A percentile compares a stretch with the other conserved stretches of the same genome.
Conservation (phyloP, 2,329 filamentous ascomycete genomes). For the Epicoccum nigrum region DNA sequence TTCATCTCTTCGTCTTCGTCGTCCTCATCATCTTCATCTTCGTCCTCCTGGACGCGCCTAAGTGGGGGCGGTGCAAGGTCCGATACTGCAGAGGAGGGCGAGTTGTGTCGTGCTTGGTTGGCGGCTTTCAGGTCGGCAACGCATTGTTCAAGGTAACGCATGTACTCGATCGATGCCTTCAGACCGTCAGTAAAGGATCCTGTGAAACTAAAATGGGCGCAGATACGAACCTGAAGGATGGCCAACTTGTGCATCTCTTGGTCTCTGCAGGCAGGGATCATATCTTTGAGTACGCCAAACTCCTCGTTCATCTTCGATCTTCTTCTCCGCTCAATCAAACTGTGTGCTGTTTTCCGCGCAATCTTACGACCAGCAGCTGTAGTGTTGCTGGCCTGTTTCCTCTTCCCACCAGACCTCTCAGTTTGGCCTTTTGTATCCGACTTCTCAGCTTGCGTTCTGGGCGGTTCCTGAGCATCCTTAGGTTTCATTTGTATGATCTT, state of each 20-base stretch:
- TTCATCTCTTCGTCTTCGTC: slow-evolving; percentile 55
- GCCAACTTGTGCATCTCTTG: slow-evolving; percentile 97
- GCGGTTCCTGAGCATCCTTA: slow-evolving; percentile 36
- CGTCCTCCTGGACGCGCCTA: slow-evolving; percentile 9
- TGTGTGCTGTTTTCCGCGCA: slow-evolving; percentile 94
- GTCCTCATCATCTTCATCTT: slow-evolving; percentile 50
- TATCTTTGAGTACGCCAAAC: slow-evolving; percentile 87
- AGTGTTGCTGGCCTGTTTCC: slow-evolving; percentile 71
- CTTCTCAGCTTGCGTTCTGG: slow-evolving; percentile 29
- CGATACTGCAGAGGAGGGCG: slow-evolving; percentile 35
- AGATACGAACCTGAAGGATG: slow-evolving; percentile 77
- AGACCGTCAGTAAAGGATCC: slow-evolving; percentile 1
- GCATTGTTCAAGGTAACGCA: slow-evolving; percentile 91
- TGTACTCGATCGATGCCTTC: slow-evolving; percentile 93
- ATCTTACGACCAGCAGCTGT: slow-evolving; percentile 93
- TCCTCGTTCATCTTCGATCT: slow-evolving; percentile 99
- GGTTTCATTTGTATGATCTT: slow-evolving; percentile 99
- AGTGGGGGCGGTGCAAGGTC: slow-evolving; percentile 30
- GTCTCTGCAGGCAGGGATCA: slow-evolving; percentile 94
- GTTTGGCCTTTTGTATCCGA: slow-evolving; percentile 30
- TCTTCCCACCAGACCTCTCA: slow-evolving; percentile 60
- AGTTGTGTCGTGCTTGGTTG: slow-evolving; percentile 35
- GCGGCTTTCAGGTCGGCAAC: slow-evolving; percentile 73
- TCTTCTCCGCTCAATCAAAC: slow-evolving; percentile 85
- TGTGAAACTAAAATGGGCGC: not conserved